Percentiles rank a stretch among this genome's conserved stretches.
phyloP scores from a whole-genome alignment of 176 grass and related monocot species.

The Pontederia crassipes region DNA sequence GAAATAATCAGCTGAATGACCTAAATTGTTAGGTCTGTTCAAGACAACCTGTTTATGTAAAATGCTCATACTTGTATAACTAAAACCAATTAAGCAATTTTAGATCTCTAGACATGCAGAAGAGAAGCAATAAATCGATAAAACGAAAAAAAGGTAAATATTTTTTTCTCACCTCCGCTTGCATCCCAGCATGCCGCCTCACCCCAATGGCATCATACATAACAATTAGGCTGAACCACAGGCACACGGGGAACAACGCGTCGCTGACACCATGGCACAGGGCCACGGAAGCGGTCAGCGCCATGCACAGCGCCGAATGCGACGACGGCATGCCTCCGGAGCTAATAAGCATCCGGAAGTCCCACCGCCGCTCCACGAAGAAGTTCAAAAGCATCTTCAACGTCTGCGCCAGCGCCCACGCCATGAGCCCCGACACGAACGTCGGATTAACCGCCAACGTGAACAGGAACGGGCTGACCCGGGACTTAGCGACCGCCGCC shows the following conservation, averaged over 20 bases:
- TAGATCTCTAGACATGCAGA: background rate
- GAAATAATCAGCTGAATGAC: too few relatives aligned
- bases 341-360: constrained; percentile 64
- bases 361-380: constrained; percentile 82
- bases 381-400: constrained; percentile 71
- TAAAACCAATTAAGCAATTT: too few relatives aligned
- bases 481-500: constrained; percentile 58
- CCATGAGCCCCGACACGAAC: constrained; percentile 72
- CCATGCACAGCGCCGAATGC: constrained; percentile 81
- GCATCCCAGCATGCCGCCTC: constrained; percentile 92
- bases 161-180: constrained; percentile 61
- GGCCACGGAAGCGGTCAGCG: constrained; percentile 80
- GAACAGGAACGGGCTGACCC: constrained; percentile 52
- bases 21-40: too few relatives aligned
- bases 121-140: background rate
- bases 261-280: constrained; percentile 84
- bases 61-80: too few relatives aligned
- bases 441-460: constrained; percentile 83
- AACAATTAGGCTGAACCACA: constrained; percentile 80
- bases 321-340: constrained; percentile 97
- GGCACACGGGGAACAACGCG: constrained; percentile 82
- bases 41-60: too few relatives aligned
- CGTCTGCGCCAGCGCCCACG: constrained; percentile 69
- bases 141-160: background rate
- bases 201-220: constrained; percentile 97